Base-by-base conservation (phyloP, 768 basidiomycete genomes). In the Tricholoma matsutake region DNA sequence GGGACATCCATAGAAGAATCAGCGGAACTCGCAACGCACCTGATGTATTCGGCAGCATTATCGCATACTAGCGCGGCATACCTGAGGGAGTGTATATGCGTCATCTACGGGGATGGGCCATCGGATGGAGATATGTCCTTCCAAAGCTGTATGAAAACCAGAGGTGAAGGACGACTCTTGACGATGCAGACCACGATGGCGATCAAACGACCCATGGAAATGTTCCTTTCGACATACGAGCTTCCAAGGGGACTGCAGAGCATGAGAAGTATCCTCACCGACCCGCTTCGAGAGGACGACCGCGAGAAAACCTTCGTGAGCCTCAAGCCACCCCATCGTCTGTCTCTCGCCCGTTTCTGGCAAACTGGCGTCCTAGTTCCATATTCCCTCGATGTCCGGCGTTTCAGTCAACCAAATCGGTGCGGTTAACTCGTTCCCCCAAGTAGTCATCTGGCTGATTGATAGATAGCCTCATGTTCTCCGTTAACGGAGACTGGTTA, bases 401-500 rank as follows among this genome's bases (percentile, higher is more conserved):
- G 65, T 43, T 79, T 79, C 60, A 74, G 63, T 25, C 67, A 74
- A 35, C 78, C 78, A 0, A 81, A 81, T 62, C 68, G 76, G 78
- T 78, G 53, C n/a, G 68, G 59, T 49, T 25, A 4, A 20, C 22
- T 52, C 25, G 9, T n/a, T 49, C 29, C n/a, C 56, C 18, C 43
- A 25, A 7, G 20, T 55, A 8, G n/a, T 51, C 56, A 28, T 9
- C 35, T 54, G 8, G 22, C 51, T 54, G 14, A 35, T 28, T 20
- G 10, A 22, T 32, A 51, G 16, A 29, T 53, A 79, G 79, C n/a
- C 73, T 81, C 34, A 75, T 82, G 52, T 85, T 83, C 64, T 73
- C 75, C 3, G 63, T 77, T 6, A 60, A 73, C 54, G 81, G 84
- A 11, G 67, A 72, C 55, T 85, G 82, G 83, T 63, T 83, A 22